Conservation (phyloP, 169 alveolate species). For the Besnoitia besnoiti region DNA sequence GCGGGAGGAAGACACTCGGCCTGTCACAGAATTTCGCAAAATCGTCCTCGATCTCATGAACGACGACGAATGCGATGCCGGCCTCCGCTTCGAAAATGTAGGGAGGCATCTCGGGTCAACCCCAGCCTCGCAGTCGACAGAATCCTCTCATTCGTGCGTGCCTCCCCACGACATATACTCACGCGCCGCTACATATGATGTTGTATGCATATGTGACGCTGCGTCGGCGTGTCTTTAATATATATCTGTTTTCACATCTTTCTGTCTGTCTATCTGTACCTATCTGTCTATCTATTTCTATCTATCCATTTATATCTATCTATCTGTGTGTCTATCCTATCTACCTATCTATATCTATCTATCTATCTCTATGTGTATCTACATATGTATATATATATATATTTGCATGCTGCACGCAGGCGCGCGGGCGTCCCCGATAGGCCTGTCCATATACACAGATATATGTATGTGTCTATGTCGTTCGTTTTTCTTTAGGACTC, state of each 20-base stretch:
- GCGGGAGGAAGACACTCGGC: neutral
- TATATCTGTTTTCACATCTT: too few species aligned
- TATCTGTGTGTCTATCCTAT: neutral
- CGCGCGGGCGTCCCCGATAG: too few species aligned
- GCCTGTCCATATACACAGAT: neutral
- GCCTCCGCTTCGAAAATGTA: slow-evolving; percentile 22
- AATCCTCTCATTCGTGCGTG: too few species aligned
- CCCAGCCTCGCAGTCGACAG: too few species aligned
- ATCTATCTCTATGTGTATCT: neutral
- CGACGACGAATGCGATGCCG: neutral
- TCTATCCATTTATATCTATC: neutral
- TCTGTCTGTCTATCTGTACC: too few species aligned
- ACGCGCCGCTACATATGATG: too few species aligned
- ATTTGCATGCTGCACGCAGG: neutral
- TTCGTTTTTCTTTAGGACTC: neutral
- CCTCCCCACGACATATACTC: too few species aligned
- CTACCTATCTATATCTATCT: neutral
- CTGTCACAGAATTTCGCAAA: neutral
- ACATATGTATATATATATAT: neutral
- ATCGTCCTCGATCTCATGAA: neutral
- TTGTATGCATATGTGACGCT: too few species aligned
- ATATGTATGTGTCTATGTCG: neutral
- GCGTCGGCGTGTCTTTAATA: too few species aligned
- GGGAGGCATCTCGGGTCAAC: too few species aligned
- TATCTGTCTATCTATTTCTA: neutral